Base-by-base conservation (phyloP, 1,139 yeast species). In the Candida glucosophila region DNA sequence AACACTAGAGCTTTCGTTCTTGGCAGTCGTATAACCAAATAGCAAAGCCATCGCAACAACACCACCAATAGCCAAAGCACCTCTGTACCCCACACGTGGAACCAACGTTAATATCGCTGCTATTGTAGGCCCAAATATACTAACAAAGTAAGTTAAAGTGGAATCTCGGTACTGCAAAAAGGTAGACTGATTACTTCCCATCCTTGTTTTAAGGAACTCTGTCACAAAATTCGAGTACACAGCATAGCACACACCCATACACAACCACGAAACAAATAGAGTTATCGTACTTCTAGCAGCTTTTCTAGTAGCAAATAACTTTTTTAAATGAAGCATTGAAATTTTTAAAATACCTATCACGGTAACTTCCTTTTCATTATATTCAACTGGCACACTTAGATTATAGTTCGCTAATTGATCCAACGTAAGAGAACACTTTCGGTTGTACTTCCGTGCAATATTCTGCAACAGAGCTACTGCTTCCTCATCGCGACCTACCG, bases 61-160 rank as follows among this genome's bases (percentile, higher is more conserved):
- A 1, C 74, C 74, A 11, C 78, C 77, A 29, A 73, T 49, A 10
- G 55, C 55, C 62, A 74, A 53, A 3, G 74, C 59, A 5, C 77
- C 78, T 36, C 73, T 55, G 37, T 79, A 55, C 6, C 80, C 80
- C 18, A 70, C 35, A 12, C 40, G 40, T 3, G 73, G 76, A 32
- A 68, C 42, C 25, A 54, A 49, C 29, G 66, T 52, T 23, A 67
- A 31, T 4, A 46, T 50, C 24, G 70, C 76, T 5, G 72, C 80
- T 23, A 73, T 47, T 10, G 71, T 36, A 5, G 81, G 80, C 6
- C 81, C 82, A 28, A 67, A 63, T 19, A 70, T 68, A 19, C 74
- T 63, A 15, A 61, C 57, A 17, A 64, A 56, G 36, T 67, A 68
- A 24, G 67, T 64, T 27, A 75, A 57, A 25, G 68, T 50, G 23